These are phyloP conservation scores for Colletotrichum costaricense DNA, from an alignment of 2,329 filamentous ascomycete genomes.

Conservation along the genomic window DNA sequence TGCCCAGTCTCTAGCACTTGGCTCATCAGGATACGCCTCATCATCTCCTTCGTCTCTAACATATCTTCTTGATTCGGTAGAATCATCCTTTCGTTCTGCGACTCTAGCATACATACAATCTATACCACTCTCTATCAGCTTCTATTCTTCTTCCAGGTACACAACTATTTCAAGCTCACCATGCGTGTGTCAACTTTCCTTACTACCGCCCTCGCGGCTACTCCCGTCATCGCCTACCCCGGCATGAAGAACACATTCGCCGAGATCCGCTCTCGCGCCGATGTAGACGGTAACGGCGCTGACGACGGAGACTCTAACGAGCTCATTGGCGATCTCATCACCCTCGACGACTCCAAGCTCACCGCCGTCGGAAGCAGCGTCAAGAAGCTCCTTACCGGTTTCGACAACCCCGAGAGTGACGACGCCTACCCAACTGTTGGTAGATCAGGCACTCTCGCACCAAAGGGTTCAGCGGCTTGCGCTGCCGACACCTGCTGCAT, in stretches of 20 bases:
- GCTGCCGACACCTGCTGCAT: slow-evolving; percentile 55
- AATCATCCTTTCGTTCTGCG: slow-evolving; percentile 15
- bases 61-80: neutral
- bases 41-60: neutral
- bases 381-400: slow-evolving; percentile 49
- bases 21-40: slow-evolving; percentile 16
- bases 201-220: slow-evolving; percentile 31
- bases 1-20: neutral
- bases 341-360: slow-evolving; percentile 44
- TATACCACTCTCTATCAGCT: neutral
- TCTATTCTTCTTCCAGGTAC: neutral
- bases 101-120: neutral
- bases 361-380: slow-evolving; percentile 49
- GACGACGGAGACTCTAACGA: slow-evolving; percentile 30
- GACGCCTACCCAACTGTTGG: slow-evolving; percentile 32
- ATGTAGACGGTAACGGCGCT: slow-evolving; percentile 14
- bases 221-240: slow-evolving; percentile 32
- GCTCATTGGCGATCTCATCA: slow-evolving; percentile 52
- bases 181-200: slow-evolving; percentile 28
- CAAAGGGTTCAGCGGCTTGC: slow-evolving; percentile 44
- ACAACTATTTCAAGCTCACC: slow-evolving; percentile 39
- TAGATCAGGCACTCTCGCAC: slow-evolving; percentile 30
- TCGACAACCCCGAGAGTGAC: slow-evolving; percentile 41
- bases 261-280: slow-evolving; percentile 36
- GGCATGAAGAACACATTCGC: slow-evolving; percentile 36